Base-by-base conservation (phyloP, 257 asterid species). In the Scutellaria minor region DNA sequence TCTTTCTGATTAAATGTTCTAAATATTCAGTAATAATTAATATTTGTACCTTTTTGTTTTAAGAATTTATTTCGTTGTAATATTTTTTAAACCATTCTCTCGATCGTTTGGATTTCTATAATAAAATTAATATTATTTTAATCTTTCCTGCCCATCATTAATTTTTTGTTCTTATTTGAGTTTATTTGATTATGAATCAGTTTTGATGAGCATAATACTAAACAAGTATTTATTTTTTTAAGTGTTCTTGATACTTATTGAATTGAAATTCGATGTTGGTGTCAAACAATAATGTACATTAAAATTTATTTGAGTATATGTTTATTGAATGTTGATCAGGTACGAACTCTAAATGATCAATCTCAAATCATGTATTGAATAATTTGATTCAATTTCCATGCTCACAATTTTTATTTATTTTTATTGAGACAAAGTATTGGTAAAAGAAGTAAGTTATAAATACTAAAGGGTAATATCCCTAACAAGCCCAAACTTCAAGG, bases 41-140 rank as follows among this genome's bases (percentile, higher is more conserved):
- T 68, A 62, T 53, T 63, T 58, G 64, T 75, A 70, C 41, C 46
- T 13, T 64, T 13, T 42, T 61, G 60, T 42, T 44, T 8, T 41
- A 11, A 37, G 50, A 40, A 66, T 51, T 58, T 64, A 5, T 20
- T 10, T n/a, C 64, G 47, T 65, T 65, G 11, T 41, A 27, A 42
- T 56, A 51, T 24, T 56, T 18, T 52, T 14, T 44, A 42, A 7
- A 50, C 70, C 9, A 24, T 37, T 55, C 54, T 56, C 12, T 57
- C 24, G 53, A 50, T 72, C 66, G 74, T 71, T 40, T 31, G 37
- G 4, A 31, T 31, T 45, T 57, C 37, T 57, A 66, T 60, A 24
- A 66, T 66, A 58, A 22, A 57, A 22, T 41, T 64, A 63, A 13
- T 40, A 9, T 14, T n/a, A 9, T 18, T 44, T 22, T 5, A 5